A percentile compares a stretch with the other conserved stretches of the same genome.
Conservation (phyloP, 129 eudicot genomes). For the Lactuca saligna region DNA sequence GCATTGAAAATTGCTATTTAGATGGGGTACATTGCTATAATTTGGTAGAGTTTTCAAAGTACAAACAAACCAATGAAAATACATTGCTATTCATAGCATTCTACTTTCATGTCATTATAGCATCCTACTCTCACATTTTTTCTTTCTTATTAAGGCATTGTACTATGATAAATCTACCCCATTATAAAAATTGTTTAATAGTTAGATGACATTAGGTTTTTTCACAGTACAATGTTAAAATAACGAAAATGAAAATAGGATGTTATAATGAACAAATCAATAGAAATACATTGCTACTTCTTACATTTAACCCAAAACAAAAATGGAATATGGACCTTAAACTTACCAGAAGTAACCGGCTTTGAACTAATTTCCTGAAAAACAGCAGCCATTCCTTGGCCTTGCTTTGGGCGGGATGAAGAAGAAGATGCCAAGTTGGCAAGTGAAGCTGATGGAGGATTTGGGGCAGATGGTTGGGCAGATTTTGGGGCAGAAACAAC, state of each 20-base stretch:
- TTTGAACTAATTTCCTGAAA: constrained; percentile 82
- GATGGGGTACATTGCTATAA: no score
- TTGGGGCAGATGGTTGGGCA: constrained; percentile 62
- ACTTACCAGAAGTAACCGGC: constrained; percentile 73
- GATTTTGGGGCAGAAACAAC: constrained; percentile 54
- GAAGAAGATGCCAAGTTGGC: constrained; percentile 50
- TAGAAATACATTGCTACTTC: neutral
- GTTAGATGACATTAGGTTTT: neutral
- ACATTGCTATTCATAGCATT: no score
- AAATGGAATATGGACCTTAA: constrained; percentile 7
- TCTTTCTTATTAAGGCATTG: no score
- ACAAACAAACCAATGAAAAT: no score
- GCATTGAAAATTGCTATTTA: neutral
- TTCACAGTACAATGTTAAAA: neutral
- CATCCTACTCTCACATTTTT: no score
- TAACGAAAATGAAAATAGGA: no score
- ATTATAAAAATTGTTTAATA: neutral
- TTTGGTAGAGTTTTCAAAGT: no score
- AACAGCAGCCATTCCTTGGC: constrained; percentile 91
- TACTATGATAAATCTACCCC: neutral
- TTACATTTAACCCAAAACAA: neutral
- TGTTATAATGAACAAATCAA: neutral
- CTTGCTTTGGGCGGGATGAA: constrained; percentile 54
- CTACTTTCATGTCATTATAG: no score
- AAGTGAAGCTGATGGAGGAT: constrained; percentile 77